These are phyloP conservation scores for Podila minutissima DNA, from an alignment of 192 early-diverging fungal genomes.

Conservation along the genomic window DNA sequence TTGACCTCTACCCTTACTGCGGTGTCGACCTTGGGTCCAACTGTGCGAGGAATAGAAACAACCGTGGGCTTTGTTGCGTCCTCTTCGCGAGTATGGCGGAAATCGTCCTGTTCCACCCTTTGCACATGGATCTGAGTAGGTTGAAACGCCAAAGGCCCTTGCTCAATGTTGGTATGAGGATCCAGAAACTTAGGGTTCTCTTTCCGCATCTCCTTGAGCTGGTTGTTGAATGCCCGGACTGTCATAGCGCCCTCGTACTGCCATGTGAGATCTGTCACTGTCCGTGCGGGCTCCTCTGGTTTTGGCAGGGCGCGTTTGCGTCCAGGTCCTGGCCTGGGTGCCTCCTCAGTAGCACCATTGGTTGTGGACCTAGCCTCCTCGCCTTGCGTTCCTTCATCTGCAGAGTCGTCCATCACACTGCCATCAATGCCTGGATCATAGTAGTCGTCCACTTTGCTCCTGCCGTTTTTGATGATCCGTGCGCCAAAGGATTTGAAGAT, in stretches of 20 bases:
- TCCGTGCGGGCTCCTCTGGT: slow-evolving; percentile 16
- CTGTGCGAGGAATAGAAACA: slow-evolving; percentile 20
- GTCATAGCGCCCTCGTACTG: slow-evolving; percentile 64
- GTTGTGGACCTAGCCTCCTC: slow-evolving; percentile 7
- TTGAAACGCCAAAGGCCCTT: slow-evolving; percentile 59
- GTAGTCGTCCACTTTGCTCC: slow-evolving; percentile 73
- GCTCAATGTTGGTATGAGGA: slow-evolving; percentile 65
- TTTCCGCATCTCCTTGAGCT: slow-evolving; percentile 52
- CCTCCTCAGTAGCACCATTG: slow-evolving; percentile 5
- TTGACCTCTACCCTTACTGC: slow-evolving; percentile 23
- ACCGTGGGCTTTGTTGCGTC: not conserved
- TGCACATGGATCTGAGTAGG: slow-evolving; percentile 51
- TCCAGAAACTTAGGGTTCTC: slow-evolving; percentile 63
- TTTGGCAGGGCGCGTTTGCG: slow-evolving; percentile 14
- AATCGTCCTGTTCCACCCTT: not conserved
- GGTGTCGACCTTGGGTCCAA: slow-evolving; percentile 19
- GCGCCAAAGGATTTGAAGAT: slow-evolving; percentile 79
- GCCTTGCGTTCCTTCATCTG: slow-evolving; percentile 17
- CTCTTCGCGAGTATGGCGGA: not conserved
- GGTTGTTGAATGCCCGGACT: slow-evolving; percentile 60
- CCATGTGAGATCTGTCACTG: slow-evolving; percentile 56
- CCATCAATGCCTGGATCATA: slow-evolving; percentile 64
- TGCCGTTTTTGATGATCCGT: slow-evolving; percentile 70
- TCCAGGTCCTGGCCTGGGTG: slow-evolving; percentile 1
- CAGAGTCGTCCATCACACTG: slow-evolving; percentile 21